Conservation (phyloP, 768 basidiomycete genomes). For the Russula sp. region DNA sequence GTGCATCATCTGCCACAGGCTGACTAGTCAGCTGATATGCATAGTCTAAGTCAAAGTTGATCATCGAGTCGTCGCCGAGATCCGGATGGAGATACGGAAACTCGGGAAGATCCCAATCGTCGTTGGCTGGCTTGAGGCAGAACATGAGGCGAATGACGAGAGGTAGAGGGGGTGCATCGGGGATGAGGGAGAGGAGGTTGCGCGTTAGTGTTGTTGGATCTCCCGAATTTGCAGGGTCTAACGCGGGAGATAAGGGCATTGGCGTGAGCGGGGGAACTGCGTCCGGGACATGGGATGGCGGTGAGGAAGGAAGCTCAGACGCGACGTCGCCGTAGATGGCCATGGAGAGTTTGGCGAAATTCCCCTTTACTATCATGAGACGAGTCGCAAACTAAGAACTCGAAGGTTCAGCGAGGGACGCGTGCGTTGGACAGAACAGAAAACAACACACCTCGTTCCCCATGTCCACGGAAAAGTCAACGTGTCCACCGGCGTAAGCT, state of each 20-base stretch:
- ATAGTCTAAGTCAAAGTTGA: slow-evolving; percentile 50
- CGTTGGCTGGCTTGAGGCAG: slow-evolving; percentile 66
- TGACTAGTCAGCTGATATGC: slow-evolving; percentile 46
- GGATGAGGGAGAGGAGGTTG: slow-evolving; percentile 52
- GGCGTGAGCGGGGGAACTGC: slow-evolving; percentile 31
- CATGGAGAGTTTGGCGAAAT: slow-evolving; percentile 57
- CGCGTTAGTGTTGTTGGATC: slow-evolving; percentile 60
- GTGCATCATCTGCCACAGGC: slow-evolving; percentile 52
- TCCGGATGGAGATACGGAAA: slow-evolving; percentile 68
- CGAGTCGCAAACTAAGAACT: slow-evolving; percentile 61
- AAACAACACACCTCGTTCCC: slow-evolving; percentile 58
- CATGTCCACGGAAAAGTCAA: slow-evolving; percentile 65
- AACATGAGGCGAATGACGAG: slow-evolving; percentile 69
- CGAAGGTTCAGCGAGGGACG: slow-evolving; percentile 3
- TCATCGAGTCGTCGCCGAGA: slow-evolving; percentile 42
- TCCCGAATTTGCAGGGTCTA: slow-evolving; percentile 53
- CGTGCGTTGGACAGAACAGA: slow-evolving; percentile 10
- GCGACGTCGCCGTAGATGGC: slow-evolving; percentile 52
- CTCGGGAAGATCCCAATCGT: slow-evolving; percentile 72
- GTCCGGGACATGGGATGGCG: slow-evolving; percentile 37
- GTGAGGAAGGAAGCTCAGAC: slow-evolving; percentile 35
- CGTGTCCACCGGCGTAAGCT: slow-evolving; percentile 60
- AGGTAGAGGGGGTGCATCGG: slow-evolving; percentile 53
- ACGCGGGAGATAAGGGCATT: slow-evolving; percentile 37
- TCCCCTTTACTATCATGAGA: slow-evolving; percentile 74